phyloP scores from a whole-genome alignment of 2,329 filamentous ascomycete genomes.

The Onygena corvina region DNA sequence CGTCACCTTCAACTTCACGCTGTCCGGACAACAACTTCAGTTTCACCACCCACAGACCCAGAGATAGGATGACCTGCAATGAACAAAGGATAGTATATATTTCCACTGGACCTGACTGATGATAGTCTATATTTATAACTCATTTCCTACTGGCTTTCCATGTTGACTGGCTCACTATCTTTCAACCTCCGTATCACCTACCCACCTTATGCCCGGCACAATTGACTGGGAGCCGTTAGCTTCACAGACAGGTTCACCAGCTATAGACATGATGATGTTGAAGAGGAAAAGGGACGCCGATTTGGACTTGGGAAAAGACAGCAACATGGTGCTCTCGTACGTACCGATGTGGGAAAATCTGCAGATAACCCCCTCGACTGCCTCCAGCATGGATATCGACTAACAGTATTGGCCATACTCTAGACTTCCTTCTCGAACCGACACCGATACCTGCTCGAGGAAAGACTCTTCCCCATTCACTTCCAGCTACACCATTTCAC shows the following conservation, averaged over 20 bases:
- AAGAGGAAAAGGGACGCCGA: constrained; percentile 3
- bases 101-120: not conserved
- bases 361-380: too few relatives aligned
- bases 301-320: not conserved
- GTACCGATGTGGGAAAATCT: too few relatives aligned
- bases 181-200: not conserved
- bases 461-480: not conserved
- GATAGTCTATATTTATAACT: not conserved
- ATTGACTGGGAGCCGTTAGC: constrained; percentile 1
- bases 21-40: constrained; percentile 1
- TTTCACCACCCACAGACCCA: not conserved
- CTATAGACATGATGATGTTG: not conserved
- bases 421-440: not conserved
- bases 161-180: not conserved
- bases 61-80: not conserved
- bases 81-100: not conserved
- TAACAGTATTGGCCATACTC: not conserved
- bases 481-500: not conserved
- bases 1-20: not conserved
- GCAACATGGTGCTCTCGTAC: not conserved
- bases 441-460: not conserved
- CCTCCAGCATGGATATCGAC: too few relatives aligned
- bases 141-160: not conserved
- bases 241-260: not conserved
- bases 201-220: not conserved